These are phyloP conservation scores for Suillus ampliporus DNA, from an alignment of 768 basidiomycete species.

Conservation along the genomic window DNA sequence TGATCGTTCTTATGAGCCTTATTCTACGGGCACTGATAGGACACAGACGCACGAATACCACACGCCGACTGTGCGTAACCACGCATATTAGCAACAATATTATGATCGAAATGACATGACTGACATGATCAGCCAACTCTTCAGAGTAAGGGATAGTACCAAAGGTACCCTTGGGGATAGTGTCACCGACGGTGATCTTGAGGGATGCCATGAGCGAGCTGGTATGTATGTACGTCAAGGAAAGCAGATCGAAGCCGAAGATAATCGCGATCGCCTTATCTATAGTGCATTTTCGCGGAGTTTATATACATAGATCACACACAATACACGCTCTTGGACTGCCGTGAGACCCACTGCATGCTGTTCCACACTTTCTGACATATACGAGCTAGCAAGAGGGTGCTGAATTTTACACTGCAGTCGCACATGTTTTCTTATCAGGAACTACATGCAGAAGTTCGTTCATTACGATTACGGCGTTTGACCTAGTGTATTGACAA, in stretches of 20 bases:
- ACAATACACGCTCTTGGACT: no score
- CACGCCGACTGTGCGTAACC: constrained; percentile 53
- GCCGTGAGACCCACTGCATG: no score
- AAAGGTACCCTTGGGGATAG: constrained; percentile 52
- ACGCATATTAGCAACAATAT: constrained; percentile 4
- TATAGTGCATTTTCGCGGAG: not conserved
- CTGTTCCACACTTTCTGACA: no score
- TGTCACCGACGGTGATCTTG: constrained; percentile 57
- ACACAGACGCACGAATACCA: constrained; percentile 59
- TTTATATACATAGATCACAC: not conserved
- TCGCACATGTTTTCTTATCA: no score
- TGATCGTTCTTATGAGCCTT: not conserved
- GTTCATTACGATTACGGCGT: not conserved
- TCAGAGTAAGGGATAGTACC: constrained; percentile 62
- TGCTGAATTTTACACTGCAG: not conserved
- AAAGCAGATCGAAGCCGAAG: not conserved
- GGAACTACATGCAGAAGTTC: no score
- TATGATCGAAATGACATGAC: constrained; percentile 25
- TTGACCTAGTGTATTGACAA: not conserved
- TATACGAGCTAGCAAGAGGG: not conserved
- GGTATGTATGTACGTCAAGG: not conserved
- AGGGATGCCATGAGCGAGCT: constrained; percentile 22
- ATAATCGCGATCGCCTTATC: not conserved
- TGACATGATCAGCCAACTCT: constrained; percentile 64
- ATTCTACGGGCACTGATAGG: not conserved